These are phyloP conservation scores for Thuidium tamariscinum DNA, from an alignment of 225 moss, liverwort and hornwort genomes.

Conservation along the genomic window DNA sequence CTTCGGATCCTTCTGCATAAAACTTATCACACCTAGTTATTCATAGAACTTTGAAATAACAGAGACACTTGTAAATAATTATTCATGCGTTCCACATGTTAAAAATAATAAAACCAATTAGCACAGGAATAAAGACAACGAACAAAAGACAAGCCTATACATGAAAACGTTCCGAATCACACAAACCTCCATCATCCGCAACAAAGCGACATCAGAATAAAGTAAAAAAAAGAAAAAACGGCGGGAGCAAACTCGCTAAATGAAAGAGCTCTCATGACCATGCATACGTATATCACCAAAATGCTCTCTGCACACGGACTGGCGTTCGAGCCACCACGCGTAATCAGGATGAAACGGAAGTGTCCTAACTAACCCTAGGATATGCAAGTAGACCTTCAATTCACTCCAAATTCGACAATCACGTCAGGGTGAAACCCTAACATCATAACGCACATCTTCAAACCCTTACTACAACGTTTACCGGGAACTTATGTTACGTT, in stretches of 20 bases:
- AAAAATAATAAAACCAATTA: neutral
- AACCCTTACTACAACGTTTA: neutral
- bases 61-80: neutral
- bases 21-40: neutral
- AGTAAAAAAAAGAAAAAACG: neutral
- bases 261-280: neutral
- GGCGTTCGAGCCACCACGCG: neutral
- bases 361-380: neutral
- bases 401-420: neutral
- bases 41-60: neutral
- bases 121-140: neutral
- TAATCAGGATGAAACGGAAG: neutral
- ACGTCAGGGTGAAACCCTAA: conserved; percentile 10
- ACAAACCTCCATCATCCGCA: neutral
- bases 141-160: neutral
- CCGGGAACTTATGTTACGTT: neutral
- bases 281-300: neutral
- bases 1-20: neutral
- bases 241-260: neutral
- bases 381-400: neutral
- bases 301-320: neutral
- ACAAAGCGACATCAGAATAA: neutral
- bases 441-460: neutral
- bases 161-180: neutral
- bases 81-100: neutral